Evolutionary conservation across 768 basidiomycete genomes (phyloP), one percentile per base, ranked within the genome.

Genomic region (Termitomyces sp.): DNA sequence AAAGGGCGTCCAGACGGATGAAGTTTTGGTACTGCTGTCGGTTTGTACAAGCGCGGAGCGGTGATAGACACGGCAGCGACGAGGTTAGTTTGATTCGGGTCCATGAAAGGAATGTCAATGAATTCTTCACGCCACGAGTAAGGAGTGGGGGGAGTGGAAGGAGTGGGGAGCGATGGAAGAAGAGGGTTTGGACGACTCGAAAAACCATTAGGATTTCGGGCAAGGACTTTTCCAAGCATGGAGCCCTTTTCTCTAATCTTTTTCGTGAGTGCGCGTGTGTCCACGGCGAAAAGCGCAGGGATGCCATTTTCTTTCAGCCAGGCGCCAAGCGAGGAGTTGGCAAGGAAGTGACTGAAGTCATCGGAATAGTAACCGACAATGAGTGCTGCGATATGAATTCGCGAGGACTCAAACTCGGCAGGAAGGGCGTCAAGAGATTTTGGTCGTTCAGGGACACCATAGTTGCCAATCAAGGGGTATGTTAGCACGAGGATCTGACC

Each of bases 401-500:
- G 86, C 42, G 89, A 91, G 2, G 95, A 97, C 79, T 99, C 97
- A 73, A 98, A 98, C 61, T 91, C 86, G 42, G 72, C 71, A 2
- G 89, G 88, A 46, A 94, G 75, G 30, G 76, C 74, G 61, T 87
- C 82, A 42, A 83, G 67, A 36, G 78, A 62, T 33, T 65, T 62
- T 5, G 77, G 75, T 57, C 93, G 86, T 61, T 81, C 80, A 54
- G 97, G 97, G 24, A 98, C 95, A 68, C 97, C 97, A 70, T 99
- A 99, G 72, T 98, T 98, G 39, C 97, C 97, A 63, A 98, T 78
- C 66, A 99, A 81, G 15, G 97, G 97, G 76, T 98, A 98, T 2
- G 97, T 98, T 65, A 98, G 81, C 63, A 99, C 86, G 59, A 99
- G 88, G 69, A 99, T 98, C 74, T 98, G 97, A 37, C 95, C 94